These are phyloP conservation scores for Mycocentrospora acerina DNA, from an alignment of 2,329 filamentous ascomycete genomes.

Conservation along the genomic window DNA sequence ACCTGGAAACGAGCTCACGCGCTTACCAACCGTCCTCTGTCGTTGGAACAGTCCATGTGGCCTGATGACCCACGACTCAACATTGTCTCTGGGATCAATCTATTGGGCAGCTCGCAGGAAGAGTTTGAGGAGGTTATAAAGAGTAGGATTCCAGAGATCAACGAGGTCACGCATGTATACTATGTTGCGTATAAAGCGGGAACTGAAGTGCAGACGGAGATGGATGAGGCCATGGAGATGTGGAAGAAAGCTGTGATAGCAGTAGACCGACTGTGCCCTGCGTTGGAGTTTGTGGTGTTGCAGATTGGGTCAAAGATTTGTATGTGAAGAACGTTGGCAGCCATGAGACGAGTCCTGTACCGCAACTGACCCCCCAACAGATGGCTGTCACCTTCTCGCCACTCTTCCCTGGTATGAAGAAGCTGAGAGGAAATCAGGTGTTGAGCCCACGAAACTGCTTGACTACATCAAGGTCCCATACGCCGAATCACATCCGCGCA, in stretches of 20 bases:
- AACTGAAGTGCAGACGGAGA: constrained; percentile 42
- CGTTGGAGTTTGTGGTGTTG: constrained; percentile 29
- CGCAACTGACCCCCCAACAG: constrained; percentile 9
- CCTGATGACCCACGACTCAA: constrained; percentile 1
- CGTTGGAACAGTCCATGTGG: constrained; percentile 1
- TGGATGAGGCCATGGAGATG: constrained; percentile 46
- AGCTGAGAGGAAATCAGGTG: no score
- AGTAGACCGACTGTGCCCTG: constrained; percentile 22
- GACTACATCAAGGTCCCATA: constrained; percentile 31
- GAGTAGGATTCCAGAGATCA: constrained; percentile 36
- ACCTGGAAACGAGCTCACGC: background rate
- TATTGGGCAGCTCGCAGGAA: constrained; percentile 28
- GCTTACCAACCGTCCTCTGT: constrained; percentile 4
- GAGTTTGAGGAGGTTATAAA: constrained; percentile 40
- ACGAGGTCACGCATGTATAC: constrained; percentile 48
- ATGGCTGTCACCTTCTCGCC: constrained; percentile 46
- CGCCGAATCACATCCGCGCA: constrained; percentile 18
- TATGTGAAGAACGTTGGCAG: constrained; percentile 4
- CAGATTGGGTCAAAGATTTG: constrained; percentile 42
- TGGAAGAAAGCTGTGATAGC: constrained; percentile 43
- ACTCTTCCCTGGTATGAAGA: constrained; percentile 11
- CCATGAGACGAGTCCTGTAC: constrained; percentile 21
- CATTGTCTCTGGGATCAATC: constrained; percentile 2
- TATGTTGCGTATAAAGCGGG: constrained; percentile 49
- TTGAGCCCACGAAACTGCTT: constrained; percentile 26